Evolutionary conservation across 805 yeast genomes (phyloP).

Genomic region (Maudiozyma saulgeensis): DNA sequence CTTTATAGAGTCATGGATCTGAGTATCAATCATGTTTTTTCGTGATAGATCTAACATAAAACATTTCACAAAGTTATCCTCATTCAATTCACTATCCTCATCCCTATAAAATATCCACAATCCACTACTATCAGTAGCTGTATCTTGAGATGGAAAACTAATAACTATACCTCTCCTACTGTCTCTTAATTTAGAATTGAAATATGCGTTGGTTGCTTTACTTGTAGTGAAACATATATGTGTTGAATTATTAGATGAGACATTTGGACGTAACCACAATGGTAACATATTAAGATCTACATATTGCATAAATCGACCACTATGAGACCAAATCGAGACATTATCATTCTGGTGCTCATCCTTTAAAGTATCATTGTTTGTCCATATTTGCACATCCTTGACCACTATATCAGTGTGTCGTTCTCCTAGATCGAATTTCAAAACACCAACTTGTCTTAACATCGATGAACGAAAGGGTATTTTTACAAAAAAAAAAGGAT

Average conservation of each 20-base stretch:
- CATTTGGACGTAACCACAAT: conserved; percentile 16
- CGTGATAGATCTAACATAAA: conserved; percentile 3
- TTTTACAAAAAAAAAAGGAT: not conserved
- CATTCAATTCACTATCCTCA: not conserved
- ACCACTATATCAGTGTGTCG: conserved; percentile 13
- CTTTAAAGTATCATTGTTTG: not conserved
- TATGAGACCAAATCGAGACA: not conserved
- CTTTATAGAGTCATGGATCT: not conserved
- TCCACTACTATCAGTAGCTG: not conserved
- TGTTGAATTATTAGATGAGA: not conserved
- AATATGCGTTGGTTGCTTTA: conserved; percentile 20
- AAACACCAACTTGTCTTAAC: conserved; percentile 7
- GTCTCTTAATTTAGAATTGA: conserved; percentile 19
- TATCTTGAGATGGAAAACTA: conserved; percentile 1
- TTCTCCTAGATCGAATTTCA: conserved; percentile 17
- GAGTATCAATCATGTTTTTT: conserved; percentile 9
- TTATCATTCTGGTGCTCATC: too few relatives aligned
- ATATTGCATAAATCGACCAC: conserved; percentile 15
- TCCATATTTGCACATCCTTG: conserved; percentile 25
- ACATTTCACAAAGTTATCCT: conserved; percentile 6
- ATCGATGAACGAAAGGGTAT: not conserved
- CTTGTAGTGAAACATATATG: conserved; percentile 18
- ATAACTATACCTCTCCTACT: conserved; percentile 19
- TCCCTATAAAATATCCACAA: not conserved
- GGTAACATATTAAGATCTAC: conserved; percentile 19